Base-by-base conservation (phyloP, 495 filamentous ascomycete genomes). In the Xylaria castorea region DNA sequence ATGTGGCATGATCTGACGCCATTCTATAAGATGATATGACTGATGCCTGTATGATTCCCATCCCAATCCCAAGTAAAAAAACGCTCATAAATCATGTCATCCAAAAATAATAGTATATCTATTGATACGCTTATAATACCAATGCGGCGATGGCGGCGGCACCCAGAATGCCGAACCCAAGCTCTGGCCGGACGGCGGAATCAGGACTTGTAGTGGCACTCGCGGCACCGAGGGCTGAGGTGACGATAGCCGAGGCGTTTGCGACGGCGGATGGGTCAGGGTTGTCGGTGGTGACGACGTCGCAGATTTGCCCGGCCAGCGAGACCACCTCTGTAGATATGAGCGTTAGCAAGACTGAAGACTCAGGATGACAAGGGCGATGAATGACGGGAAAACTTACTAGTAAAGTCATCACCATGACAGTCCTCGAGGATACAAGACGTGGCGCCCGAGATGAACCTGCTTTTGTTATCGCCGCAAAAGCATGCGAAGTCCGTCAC, bases 211-310 rank as follows among this genome's bases (percentile, higher is more conserved):
- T 55, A 14, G 77, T 72, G 25, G 73, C 73, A 32, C 65, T 72
- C 20, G 77, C 74, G 22, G 74, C 73, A 48, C 63, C 74, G 32
- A 80, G 60, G 20, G 73, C 79, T 0, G 75, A 75, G 20, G 72
- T 72, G 70, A 80, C 68, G 34, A 78, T 71, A 46, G 58, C 71
- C 9, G 77, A 79, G 5, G 79, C 79, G 51, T 74, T 76, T 8
- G 79, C 75, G 14, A 80, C 71, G 34, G 72, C 74, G n/a, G 79
- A 73, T 3, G 79, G 71, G 48, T 73, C 71, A 3, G 79, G 77
- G 68, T 79, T 61, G 6, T 38, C 75, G 25, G 64, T 70, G 5
- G 66, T 30, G 36, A 73, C 75, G 50, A 70, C 75, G 64, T n/a
- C 55, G 62, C 79, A 80, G 68, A 80, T 79, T 34, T 78, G 68